Conservation (phyloP, 208 protist genomes). For the Plasmodiophora brassicae region DNA sequence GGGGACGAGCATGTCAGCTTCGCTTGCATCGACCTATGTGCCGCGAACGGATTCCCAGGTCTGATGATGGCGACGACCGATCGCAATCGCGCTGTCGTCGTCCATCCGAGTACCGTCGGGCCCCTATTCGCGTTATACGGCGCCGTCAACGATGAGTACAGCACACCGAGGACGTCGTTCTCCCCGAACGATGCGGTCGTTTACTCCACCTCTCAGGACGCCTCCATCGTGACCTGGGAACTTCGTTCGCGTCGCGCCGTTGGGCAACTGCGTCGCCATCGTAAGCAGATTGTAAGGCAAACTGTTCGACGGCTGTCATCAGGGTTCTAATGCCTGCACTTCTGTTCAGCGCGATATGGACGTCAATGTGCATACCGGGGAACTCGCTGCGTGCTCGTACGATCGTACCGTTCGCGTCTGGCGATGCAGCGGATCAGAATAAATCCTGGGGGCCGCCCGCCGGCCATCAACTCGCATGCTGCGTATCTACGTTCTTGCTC, state of each 20-base stretch:
- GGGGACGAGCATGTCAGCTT: neutral
- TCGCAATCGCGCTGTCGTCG: neutral
- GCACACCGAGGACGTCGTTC: neutral
- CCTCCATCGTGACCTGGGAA: neutral
- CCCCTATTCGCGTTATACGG: neutral
- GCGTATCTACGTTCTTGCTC: no score
- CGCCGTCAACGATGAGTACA: neutral
- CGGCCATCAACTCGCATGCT: no score
- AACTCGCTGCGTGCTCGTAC: neutral
- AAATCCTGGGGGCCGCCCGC: no score
- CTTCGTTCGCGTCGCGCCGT: neutral
- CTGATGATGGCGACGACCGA: neutral
- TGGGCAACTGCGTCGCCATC: neutral
- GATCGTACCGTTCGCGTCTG: neutral
- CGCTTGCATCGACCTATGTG: neutral
- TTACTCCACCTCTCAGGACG: neutral
- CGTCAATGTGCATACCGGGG: neutral
- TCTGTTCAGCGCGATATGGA: neutral
- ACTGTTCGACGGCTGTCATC: neutral
- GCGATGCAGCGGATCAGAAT: neutral
- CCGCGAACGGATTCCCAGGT: neutral
- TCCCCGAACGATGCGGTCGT: neutral
- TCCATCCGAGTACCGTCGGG: neutral
- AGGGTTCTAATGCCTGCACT: neutral
- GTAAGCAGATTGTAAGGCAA: neutral